Percentiles rank a stretch among this genome's conserved stretches.
Conservation (phyloP, 2,329 filamentous ascomycete genomes). For the Calonectria ilicicola region DNA sequence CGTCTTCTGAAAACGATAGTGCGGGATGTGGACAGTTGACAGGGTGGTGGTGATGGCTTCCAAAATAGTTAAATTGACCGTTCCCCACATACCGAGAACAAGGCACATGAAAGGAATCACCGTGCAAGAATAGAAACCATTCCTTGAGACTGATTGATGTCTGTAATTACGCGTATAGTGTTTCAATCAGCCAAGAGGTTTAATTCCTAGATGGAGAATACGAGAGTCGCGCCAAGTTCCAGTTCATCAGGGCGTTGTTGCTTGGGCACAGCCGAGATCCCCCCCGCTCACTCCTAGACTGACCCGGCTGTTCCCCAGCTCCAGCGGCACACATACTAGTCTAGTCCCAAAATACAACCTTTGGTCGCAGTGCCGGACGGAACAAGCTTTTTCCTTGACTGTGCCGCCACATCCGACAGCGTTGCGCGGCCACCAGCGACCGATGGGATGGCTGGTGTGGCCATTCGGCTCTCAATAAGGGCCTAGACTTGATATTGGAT, state of each 20-base stretch:
- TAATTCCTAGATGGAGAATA: too few species aligned
- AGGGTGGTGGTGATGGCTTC: background rate
- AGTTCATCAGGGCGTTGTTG: background rate
- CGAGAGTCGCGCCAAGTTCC: background rate
- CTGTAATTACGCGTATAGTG: background rate
- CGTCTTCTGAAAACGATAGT: background rate
- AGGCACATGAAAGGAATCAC: background rate
- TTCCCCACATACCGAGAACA: conserved; percentile 15
- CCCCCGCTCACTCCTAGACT: background rate
- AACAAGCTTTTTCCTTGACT: background rate
- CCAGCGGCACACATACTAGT: background rate
- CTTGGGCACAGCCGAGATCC: background rate
- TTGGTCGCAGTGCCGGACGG: background rate
- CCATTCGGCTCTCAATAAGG: background rate
- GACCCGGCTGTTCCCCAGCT: background rate
- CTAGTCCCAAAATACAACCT: background rate
- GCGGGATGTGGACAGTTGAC: conserved; percentile 15
- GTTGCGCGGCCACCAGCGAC: background rate
- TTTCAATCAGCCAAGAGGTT: background rate
- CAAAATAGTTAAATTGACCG: background rate
- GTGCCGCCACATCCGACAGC: background rate
- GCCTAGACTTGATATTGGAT: background rate
- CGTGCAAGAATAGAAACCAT: background rate
- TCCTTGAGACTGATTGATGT: too few species aligned
- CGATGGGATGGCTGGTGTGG: background rate